These are phyloP conservation scores for Fusarium poae DNA, from an alignment of 2,329 filamentous ascomycete species.

Conservation along the genomic window DNA sequence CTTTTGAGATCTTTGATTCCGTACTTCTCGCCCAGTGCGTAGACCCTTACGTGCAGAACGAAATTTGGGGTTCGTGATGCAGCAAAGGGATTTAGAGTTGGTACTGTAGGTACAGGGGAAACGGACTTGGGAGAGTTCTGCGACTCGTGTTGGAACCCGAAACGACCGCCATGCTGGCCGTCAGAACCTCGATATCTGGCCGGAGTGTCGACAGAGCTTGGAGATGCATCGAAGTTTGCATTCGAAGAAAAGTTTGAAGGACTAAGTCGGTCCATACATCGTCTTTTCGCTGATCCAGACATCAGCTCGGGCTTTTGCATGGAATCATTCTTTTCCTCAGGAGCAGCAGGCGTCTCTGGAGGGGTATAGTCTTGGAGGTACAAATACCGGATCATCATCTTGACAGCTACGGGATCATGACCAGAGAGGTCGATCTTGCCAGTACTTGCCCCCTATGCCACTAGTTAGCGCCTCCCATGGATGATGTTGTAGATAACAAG, in stretches of 20 bases:
- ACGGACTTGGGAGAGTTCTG: not conserved
- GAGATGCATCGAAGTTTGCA: not conserved
- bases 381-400: slow-evolving; percentile 16
- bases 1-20: not conserved
- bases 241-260: not conserved
- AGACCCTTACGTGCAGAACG: slow-evolving; percentile 1
- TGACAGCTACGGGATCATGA: slow-evolving; percentile 9
- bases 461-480: not conserved
- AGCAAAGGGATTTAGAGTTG: not conserved
- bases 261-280: not conserved
- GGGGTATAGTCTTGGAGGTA: slow-evolving; percentile 14
- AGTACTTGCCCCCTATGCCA: slow-evolving; percentile 4
- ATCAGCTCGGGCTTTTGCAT: not conserved
- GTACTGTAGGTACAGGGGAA: not conserved
- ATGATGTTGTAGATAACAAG: not conserved
- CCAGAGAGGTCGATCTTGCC: slow-evolving; percentile 11
- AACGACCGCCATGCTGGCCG: not conserved
- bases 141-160: too few species aligned
- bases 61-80: not conserved
- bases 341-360: not conserved
- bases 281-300: not conserved
- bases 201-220: not conserved
- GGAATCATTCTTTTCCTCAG: not conserved
- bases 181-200: not conserved
- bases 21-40: slow-evolving; percentile 17